Base-by-base conservation (phyloP, 306 rosid genomes). In the Rubus idaeus region DNA sequence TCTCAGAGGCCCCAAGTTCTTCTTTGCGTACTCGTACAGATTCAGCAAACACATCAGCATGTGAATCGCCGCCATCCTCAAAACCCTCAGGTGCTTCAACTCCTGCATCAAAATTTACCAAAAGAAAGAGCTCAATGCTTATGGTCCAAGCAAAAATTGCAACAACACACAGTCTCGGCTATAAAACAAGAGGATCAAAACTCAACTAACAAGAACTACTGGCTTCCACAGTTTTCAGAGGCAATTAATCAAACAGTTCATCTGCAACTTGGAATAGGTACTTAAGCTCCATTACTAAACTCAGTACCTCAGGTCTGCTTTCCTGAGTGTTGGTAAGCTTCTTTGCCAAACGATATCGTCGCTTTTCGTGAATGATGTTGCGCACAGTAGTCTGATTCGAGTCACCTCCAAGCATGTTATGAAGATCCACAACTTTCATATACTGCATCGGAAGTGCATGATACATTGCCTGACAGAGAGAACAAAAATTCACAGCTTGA, bases 361-460 rank as follows among this genome's bases (percentile, higher is more conserved):
- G 64, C 95, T 92, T 92, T 82, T 79, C 88, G 16, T 86, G 85
- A 70, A 89, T 83, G 72, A 92, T 81, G 82, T 84, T 90, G 65
- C 92, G 89, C 35, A 91, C 79, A 10, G 81, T 83, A 47, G 80
- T 73, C 78, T 76, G 91, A 81, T 50, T 92, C 68, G 70, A 87
- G 82, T 91, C 90, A 75, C 96, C 98, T 78, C 85, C 87, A 68
- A 90, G 90, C 78, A 81, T 83, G 81, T 68, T 79, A 68, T 88
- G 93, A 86, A 94, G 91, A 87, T 92, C 92, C 71, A 90, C 2
- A 49, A 78, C 80, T 0, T 93, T 83, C 75, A 92, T 89, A 71
- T 90, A 81, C 21, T 79, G 73, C 97, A 87, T 86, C 0, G 91
- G 93, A 76, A 95, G 96, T 82, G 86, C 78, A 84, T 92, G 91